Evolutionary conservation across 805 yeast species (phyloP).

Genomic region (Metschnikowia orientalis): DNA sequence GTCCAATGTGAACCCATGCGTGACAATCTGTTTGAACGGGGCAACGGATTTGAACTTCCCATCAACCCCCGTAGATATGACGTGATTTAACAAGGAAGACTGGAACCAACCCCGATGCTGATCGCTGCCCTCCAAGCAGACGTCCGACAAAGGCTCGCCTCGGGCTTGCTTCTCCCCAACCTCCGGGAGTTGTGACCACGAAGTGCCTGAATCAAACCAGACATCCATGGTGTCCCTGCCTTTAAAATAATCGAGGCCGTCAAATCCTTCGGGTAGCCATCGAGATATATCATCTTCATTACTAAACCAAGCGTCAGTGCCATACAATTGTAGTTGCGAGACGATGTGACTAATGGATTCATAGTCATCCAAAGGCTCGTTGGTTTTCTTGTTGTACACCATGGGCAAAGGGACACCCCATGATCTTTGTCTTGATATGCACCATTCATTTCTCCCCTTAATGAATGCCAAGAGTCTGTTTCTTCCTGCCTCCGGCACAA

Average conservation of each 20-base stretch:
- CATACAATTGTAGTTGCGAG: slow-evolving; percentile 48
- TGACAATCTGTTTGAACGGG: slow-evolving; percentile 73
- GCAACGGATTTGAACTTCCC: slow-evolving; percentile 30
- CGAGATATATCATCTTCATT: slow-evolving; percentile 45
- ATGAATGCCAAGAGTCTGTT: slow-evolving; percentile 71
- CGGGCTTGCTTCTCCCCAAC: slow-evolving; percentile 17
- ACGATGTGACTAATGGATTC: slow-evolving; percentile 56
- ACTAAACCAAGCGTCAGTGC: slow-evolving; percentile 80
- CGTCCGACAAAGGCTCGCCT: slow-evolving; percentile 50
- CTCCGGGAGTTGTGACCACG: slow-evolving; percentile 68
- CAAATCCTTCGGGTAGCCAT: slow-evolving; percentile 68
- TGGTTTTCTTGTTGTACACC: slow-evolving; percentile 53
- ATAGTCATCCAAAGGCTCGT: slow-evolving; percentile 58
- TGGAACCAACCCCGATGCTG: slow-evolving; percentile 99
- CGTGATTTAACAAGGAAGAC: slow-evolving; percentile 77
- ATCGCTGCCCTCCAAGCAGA: slow-evolving; percentile 95
- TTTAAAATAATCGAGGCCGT: slow-evolving; percentile 47
- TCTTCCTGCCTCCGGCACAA: slow-evolving; percentile 69
- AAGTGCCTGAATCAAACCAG: slow-evolving; percentile 97
- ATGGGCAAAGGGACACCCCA: slow-evolving; percentile 99
- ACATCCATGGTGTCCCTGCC: slow-evolving; percentile 96
- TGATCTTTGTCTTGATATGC: slow-evolving; percentile 89
- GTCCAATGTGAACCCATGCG: slow-evolving; percentile 93
- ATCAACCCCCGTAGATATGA: slow-evolving; percentile 47
- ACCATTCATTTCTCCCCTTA: slow-evolving; percentile 86